Conservation (phyloP, 257 asterid genomes). For the Solanum commersonii region DNA sequence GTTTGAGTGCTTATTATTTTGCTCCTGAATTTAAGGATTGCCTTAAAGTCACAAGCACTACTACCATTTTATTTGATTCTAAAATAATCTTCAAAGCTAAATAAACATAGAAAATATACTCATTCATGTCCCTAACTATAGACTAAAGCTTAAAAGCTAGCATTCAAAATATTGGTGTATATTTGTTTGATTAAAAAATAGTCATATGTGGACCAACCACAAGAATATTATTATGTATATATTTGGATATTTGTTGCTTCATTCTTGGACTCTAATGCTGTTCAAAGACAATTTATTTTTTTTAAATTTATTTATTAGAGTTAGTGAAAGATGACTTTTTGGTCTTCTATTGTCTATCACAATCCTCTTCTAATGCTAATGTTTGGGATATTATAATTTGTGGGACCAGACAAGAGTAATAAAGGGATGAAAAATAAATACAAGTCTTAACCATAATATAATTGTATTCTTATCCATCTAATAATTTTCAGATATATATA, state of each 20-base stretch:
- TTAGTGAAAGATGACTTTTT: neutral
- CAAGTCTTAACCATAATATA: neutral
- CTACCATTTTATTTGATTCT: conserved; percentile 4
- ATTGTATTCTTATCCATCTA: neutral
- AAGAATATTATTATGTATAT: neutral
- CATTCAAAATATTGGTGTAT: neutral
- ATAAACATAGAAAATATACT: conserved; percentile 19
- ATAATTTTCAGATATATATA: neutral
- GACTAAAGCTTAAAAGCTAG: neutral
- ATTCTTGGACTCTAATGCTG: neutral
- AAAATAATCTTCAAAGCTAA: conserved; percentile 35
- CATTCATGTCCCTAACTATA: conserved; percentile 18
- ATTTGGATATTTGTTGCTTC: neutral
- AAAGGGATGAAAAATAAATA: neutral
- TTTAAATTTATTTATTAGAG: neutral
- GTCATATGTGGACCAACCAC: neutral
- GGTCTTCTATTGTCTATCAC: neutral
- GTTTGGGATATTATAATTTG: neutral
- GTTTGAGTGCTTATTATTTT: neutral
- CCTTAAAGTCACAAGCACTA: conserved; percentile 24
- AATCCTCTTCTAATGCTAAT: neutral
- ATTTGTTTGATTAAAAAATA: neutral
- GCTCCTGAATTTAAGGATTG: conserved; percentile 50
- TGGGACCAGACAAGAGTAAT: neutral
- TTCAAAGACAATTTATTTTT: neutral